Evolutionary conservation across 2,329 filamentous ascomycete genomes (phyloP).

Genomic region (Hortaea werneckii): DNA sequence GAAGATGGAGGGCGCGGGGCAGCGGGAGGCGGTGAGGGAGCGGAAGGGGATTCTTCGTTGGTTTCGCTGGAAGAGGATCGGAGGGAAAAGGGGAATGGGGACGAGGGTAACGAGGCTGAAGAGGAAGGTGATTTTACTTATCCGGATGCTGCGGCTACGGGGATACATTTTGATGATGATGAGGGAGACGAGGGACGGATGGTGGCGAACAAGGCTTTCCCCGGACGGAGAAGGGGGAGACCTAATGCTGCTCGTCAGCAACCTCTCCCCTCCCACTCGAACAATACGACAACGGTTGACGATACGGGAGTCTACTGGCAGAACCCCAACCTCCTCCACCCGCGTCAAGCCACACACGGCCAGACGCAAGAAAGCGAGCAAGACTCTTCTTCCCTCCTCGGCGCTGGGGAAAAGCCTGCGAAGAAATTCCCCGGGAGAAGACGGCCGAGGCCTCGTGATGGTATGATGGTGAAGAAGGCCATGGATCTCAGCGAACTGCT

Average conservation of each 20-base stretch:
- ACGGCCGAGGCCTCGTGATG: background rate
- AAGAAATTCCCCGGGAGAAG: background rate
- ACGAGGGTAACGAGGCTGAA: conserved; percentile 3
- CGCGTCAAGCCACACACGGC: background rate
- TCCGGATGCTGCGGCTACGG: conserved; percentile 19
- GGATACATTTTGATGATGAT: conserved; percentile 1
- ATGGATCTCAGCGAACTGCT: conserved; percentile 20
- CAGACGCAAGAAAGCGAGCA: background rate
- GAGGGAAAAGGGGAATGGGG: conserved; percentile 1
- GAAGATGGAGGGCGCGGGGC: conserved; percentile 5
- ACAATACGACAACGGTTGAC: conserved; percentile 7
- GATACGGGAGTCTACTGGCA: conserved; percentile 23
- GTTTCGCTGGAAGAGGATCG: no score
- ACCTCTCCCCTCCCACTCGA: conserved; percentile 9
- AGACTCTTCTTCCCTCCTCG: no score
- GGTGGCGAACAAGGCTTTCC: background rate
- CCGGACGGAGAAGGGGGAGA: background rate
- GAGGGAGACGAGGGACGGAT: background rate
- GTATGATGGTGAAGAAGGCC: conserved; percentile 10
- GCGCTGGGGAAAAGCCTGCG: no score
- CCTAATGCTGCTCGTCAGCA: background rate
- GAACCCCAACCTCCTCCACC: conserved; percentile 7
- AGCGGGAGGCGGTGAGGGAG: conserved; percentile 3
- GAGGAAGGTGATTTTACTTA: conserved; percentile 12
- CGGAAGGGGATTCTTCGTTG: background rate